These are phyloP conservation scores for Hapsidospora chrysogenum DNA, from an alignment of 495 filamentous ascomycete genomes.

Conservation along the genomic window DNA sequence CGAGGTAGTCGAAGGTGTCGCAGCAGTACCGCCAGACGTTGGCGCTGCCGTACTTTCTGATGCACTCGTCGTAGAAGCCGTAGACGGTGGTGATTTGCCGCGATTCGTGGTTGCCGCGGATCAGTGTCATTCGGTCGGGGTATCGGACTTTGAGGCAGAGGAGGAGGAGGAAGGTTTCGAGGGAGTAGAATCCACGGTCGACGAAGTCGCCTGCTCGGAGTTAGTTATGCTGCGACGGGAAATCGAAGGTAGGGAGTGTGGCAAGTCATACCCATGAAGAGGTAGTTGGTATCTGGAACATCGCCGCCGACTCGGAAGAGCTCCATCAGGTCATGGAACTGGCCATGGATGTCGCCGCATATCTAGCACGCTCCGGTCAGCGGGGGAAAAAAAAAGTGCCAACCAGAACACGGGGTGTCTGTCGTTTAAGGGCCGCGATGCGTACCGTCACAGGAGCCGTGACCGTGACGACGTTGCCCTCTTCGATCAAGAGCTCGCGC, in stretches of 20 bases:
- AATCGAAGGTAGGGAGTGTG: not conserved
- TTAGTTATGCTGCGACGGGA: not conserved
- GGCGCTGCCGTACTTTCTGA: slow-evolving; percentile 91
- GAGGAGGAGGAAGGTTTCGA: slow-evolving; percentile 89
- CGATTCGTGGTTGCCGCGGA: slow-evolving; percentile 94
- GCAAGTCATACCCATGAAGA: slow-evolving; percentile 72
- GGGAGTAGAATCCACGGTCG: slow-evolving; percentile 93
- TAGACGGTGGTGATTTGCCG: slow-evolving; percentile 97
- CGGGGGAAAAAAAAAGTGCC: not conserved
- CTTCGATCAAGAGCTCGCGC: slow-evolving; percentile 88
- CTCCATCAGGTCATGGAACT: slow-evolving; percentile 98
- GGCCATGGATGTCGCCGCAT: slow-evolving; percentile 96
- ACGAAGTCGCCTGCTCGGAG: slow-evolving; percentile 65
- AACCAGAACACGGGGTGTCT: too few relatives aligned
- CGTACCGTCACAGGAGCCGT: slow-evolving; percentile 81
- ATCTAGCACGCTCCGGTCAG: too few relatives aligned
- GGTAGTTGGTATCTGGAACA: slow-evolving; percentile 92
- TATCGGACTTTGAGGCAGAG: slow-evolving; percentile 95
- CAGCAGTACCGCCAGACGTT: slow-evolving; percentile 99
- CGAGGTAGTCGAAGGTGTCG: slow-evolving; percentile 96
- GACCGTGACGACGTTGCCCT: slow-evolving; percentile 93
- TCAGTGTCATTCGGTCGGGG: slow-evolving; percentile 91
- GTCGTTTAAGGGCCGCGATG: too few relatives aligned
- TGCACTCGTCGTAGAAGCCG: slow-evolving; percentile 96
- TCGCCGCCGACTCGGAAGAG: slow-evolving; percentile 91